A percentile compares a stretch with the other conserved stretches of the same genome.
These are phyloP conservation scores for Trifolium pratense DNA, from an alignment of 306 rosid genomes.

Conservation along the genomic window DNA sequence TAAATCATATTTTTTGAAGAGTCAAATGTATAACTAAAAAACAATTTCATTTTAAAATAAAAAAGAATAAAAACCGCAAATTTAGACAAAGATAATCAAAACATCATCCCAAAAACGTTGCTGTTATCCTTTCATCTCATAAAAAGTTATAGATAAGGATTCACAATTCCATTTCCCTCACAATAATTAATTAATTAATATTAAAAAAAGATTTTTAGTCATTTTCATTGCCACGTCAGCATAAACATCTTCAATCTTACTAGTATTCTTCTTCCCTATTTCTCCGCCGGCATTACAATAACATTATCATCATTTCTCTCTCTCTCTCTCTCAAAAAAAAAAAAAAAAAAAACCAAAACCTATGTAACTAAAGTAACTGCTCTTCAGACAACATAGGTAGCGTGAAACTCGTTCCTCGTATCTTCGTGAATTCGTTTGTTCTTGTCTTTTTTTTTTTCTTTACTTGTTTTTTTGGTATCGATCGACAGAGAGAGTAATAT, in stretches of 20 bases:
- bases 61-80: background rate
- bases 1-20: background rate
- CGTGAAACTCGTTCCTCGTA: constrained; percentile 15
- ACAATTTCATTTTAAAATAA: background rate
- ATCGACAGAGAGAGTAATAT: too few species aligned
- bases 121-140: background rate
- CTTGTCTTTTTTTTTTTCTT: too few species aligned
- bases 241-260: constrained; percentile 45
- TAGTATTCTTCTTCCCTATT: constrained; percentile 26
- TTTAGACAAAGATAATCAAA: background rate
- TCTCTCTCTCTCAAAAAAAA: background rate
- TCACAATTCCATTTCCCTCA: background rate
- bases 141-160: constrained; percentile 28
- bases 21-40: background rate
- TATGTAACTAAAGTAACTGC: background rate
- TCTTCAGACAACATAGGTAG: background rate
- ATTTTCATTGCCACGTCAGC: constrained; percentile 49
- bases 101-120: background rate
- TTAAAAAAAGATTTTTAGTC: constrained; percentile 25
- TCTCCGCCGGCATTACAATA: constrained; percentile 35
- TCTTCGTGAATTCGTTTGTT: background rate
- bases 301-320: background rate
- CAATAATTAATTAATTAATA: constrained; percentile 10
- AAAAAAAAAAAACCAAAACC: background rate
- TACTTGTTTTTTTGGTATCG: too few species aligned